A percentile compares a stretch with the other conserved stretches of the same genome.
Conservation (phyloP, 495 filamentous ascomycete species). For the Penicillium salamii region DNA sequence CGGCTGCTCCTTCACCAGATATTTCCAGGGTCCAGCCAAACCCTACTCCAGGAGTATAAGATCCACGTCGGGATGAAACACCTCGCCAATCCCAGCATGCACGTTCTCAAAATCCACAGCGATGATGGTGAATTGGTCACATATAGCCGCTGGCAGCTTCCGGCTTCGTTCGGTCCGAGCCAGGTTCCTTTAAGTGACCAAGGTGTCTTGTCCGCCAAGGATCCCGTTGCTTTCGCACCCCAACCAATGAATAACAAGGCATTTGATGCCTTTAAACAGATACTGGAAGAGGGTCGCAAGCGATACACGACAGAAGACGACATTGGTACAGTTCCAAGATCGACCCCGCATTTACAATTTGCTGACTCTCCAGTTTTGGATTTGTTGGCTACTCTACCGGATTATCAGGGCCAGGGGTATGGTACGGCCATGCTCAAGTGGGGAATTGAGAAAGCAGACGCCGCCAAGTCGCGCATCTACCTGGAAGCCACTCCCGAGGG, state of each 20-base stretch:
- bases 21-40: conserved; percentile 15
- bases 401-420: conserved; percentile 49
- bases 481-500: conserved; percentile 54
- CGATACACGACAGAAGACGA: conserved; percentile 17
- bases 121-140: conserved; percentile 11
- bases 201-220: conserved; percentile 10
- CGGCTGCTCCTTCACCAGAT: conserved; percentile 7
- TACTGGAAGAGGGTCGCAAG: conserved; percentile 17
- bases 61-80: conserved; percentile 22
- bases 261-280: conserved; percentile 11
- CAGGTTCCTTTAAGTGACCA: conserved; percentile 17
- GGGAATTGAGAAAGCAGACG: conserved; percentile 50
- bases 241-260: conserved; percentile 18
- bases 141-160: conserved; percentile 25
- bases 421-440: conserved; percentile 46
- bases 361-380: conserved; percentile 33
- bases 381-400: conserved; percentile 42
- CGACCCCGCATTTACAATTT: background rate
- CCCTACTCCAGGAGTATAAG: conserved; percentile 15
- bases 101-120: conserved; percentile 22
- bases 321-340: conserved; percentile 18
- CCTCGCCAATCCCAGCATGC: conserved; percentile 20
- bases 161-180: conserved; percentile 3
- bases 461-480: conserved; percentile 43
- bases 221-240: conserved; percentile 14